phyloP scores from a whole-genome alignment of 768 basidiomycete genomes.

The Hygrophorus russula region DNA sequence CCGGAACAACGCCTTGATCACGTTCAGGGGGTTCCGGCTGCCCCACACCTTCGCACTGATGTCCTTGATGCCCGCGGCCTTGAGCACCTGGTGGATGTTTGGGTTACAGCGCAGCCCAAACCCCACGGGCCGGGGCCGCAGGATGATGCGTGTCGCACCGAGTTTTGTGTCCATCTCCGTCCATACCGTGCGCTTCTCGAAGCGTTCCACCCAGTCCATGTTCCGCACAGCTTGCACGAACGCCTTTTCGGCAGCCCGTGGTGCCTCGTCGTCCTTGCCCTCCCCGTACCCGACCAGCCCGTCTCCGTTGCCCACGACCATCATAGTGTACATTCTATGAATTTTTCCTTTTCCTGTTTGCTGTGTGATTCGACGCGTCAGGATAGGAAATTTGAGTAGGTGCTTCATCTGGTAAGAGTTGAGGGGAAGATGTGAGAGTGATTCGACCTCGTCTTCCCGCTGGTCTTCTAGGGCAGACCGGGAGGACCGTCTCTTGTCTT shows the following conservation, averaged over 20 bases:
- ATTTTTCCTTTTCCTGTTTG: slow-evolving; percentile 96
- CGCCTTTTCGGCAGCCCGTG: slow-evolving; percentile 47
- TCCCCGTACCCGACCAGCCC: slow-evolving; percentile 79
- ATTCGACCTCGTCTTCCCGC: slow-evolving; percentile 18
- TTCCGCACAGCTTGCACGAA: slow-evolving; percentile 63
- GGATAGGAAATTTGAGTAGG: slow-evolving; percentile 28
- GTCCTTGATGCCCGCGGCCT: slow-evolving; percentile 93
- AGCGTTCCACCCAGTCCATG: slow-evolving; percentile 91
- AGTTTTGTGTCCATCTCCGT: slow-evolving; percentile 80
- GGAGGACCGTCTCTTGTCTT: slow-evolving; percentile 19
- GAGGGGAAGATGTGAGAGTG: slow-evolving; percentile 17
- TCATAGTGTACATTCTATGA: slow-evolving; percentile 44
- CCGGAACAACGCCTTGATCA: slow-evolving; percentile 76
- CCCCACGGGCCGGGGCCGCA: slow-evolving; percentile 78
- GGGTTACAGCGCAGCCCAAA: slow-evolving; percentile 91
- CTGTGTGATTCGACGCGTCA: slow-evolving; percentile 56
- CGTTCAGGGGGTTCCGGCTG: slow-evolving; percentile 74
- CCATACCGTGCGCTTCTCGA: slow-evolving; percentile 92
- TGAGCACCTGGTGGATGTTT: slow-evolving; percentile 77
- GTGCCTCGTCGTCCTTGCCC: slow-evolving; percentile 55
- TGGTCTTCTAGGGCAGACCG: slow-evolving; percentile 11
- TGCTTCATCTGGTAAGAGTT: slow-evolving; percentile 7
- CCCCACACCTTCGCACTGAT: slow-evolving; percentile 93
- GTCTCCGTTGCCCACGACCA: slow-evolving; percentile 73
- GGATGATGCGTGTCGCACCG: slow-evolving; percentile 67